Conservation (phyloP, 2,329 filamentous ascomycete species). For the Trichoderma oligosporum region DNA sequence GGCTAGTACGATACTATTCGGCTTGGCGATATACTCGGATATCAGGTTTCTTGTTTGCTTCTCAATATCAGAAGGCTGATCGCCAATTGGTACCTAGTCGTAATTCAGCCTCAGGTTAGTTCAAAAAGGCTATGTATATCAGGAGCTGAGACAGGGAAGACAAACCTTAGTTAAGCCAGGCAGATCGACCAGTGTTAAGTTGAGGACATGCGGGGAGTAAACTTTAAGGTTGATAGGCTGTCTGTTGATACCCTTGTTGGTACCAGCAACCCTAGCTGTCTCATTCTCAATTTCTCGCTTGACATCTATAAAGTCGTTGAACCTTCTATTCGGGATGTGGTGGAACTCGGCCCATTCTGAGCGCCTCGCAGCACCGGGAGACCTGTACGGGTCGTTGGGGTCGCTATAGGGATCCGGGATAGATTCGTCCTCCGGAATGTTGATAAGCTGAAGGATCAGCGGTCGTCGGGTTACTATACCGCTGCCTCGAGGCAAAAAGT, state of each 20-base stretch:
- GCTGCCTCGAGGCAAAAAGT: conserved; percentile 93
- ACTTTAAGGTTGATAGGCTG: conserved; percentile 98
- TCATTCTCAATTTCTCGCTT: conserved; percentile 97
- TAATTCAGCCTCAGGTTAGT: conserved; percentile 21
- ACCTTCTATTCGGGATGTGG: conserved; percentile 83
- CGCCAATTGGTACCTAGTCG: conserved; percentile 82
- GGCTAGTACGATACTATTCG: conserved; percentile 95
- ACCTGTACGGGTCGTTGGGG: conserved; percentile 70
- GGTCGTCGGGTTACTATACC: conserved; percentile 94
- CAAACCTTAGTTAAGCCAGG: conserved; percentile 89
- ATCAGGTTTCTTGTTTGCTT: conserved; percentile 97
- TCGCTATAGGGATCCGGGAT: conserved; percentile 62
- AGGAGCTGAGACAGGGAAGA: conserved; percentile 12
- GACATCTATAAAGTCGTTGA: conserved; percentile 88
- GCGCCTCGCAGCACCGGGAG: conserved; percentile 64
- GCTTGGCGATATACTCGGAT: conserved; percentile 96
- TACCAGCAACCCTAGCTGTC: conserved; percentile 85
- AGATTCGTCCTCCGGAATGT: conserved; percentile 74
- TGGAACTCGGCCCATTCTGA: conserved; percentile 92
- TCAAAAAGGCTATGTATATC: conserved; percentile 9
- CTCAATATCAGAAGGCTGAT: conserved; percentile 96
- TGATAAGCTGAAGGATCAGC: conserved; percentile 96
- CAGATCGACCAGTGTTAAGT: conserved; percentile 91
- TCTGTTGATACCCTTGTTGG: conserved; percentile 96
- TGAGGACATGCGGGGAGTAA: conserved; percentile 94